phyloP scores from a whole-genome alignment of 306 rosid genomes.

The Lathyrus oleraceus region DNA sequence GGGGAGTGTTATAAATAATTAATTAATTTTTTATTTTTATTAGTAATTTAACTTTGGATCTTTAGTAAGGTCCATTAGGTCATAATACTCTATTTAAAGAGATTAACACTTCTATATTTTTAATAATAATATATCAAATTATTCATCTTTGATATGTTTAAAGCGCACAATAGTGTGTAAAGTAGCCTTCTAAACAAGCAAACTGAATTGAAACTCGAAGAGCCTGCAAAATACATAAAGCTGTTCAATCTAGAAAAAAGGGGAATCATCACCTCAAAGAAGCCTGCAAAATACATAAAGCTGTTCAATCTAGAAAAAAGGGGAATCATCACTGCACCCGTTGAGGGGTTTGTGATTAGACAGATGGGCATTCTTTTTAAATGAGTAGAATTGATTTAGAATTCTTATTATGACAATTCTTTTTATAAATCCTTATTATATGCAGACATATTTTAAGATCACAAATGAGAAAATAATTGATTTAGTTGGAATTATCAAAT shows the following conservation, averaged over 20 bases:
- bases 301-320: constrained; percentile 3
- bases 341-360: not conserved
- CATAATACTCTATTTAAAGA: too few species aligned
- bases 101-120: too few species aligned
- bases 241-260: constrained; percentile 3
- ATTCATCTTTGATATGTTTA: too few species aligned
- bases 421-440: not conserved
- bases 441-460: not conserved
- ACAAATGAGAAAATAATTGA: not conserved
- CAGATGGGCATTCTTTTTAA: not conserved
- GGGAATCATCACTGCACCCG: not conserved
- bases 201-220: not conserved
- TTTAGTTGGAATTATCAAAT: constrained; percentile 7
- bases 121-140: too few species aligned
- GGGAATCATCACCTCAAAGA: not conserved
- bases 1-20: too few species aligned
- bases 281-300: not conserved
- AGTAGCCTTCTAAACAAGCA: not conserved
- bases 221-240: not conserved
- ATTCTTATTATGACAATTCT: not conserved
- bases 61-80: too few species aligned
- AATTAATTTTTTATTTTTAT: too few species aligned
- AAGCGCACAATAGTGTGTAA: not conserved
- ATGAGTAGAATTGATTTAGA: not conserved
- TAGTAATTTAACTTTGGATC: too few species aligned